Evolutionary conservation across 2,329 filamentous ascomycete species (phyloP), one percentile per base, ranked within the genome.

Genomic region (Aureobasidium sp.): DNA sequence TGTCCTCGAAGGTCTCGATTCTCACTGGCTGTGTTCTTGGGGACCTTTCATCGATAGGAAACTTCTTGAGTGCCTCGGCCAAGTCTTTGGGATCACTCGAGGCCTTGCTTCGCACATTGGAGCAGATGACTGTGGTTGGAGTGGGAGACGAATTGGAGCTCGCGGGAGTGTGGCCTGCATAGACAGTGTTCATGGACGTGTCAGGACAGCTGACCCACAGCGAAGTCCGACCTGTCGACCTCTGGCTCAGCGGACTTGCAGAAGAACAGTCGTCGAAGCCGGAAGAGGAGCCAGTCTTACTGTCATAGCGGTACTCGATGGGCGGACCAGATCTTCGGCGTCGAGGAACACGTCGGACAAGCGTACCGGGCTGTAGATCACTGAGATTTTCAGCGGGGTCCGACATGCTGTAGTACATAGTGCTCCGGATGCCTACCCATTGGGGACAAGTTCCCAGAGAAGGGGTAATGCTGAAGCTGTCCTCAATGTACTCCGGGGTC

Each of bases 1-100:
- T 84, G 64, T 83, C 85, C 75, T 97, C 93, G 0, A 91, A 87
- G 0, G 91, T 96, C 12, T 71, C 65, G 25, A 80, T 65, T 1
- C 77, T 48, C 20, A 25, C 22, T 12, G 55, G 42, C 4, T 25
- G 22, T 7, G 36, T 22, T 2, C 66, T 65, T 11, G 66, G 65
- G 3, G 61, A 67, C 42, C 70, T 69, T 60, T 74, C 72, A 47
- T 72, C 68, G 44, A 74, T 73, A 1, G 71, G 69, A 17, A 48
- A 58, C 31, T 39, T 58, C 34, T 48, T 58, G 20, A 58, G 77
- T n/a, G 76, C 76, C 51, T 65, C 67, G 62, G 41, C 25, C n/a
- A 66, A 55, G 34, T 66, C 45, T 36, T 67, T 3, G 61, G 64
- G 25, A 6, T 20, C 36, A 27, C 8, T 49, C 5, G 62, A 22